Evolutionary conservation across 1,284 basidiomycete species (phyloP), one percentile per base, ranked within the genome.

Genomic region (Ustilago xerochloae): DNA sequence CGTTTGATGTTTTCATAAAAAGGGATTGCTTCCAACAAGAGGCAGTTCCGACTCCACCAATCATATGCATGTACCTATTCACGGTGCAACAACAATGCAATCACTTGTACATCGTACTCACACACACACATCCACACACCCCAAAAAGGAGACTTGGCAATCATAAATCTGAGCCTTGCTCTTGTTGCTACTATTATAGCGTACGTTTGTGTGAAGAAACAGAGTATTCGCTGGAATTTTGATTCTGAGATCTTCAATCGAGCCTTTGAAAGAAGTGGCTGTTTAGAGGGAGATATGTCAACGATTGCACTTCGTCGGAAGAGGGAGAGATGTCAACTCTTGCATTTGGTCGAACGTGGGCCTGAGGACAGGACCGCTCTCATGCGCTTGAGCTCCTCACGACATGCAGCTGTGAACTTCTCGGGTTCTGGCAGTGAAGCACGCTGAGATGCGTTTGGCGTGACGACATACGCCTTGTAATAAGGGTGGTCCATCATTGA

Each of bases 61-160:
- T 56, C 35, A 65, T 26, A 59, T 69, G 52, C 61, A 63, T 53
- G 53, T 55, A 59, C 51, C 47, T 41, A 16, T 47, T 29, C n/a
- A n/a, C n/a, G 48, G 59, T 58, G 59, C 55, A 16, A 18, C 24
- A 48, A 47, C 59, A 55, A 59, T 63, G 60, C 59, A 63, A 41
- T 59, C 48, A 26, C 45, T 60, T 69, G 66, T 69, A 69, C 66
- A 69, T 69, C 66, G 58, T 62, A 61, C 64, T 67, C 39, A 51
- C 38, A 52, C n/a, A n/a, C n/a, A n/a, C n/a, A n/a, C n/a, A n/a
- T n/a, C 35, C 41, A 28, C 47, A 36, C 29, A 22, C 57, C 53
- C 47, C 39, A 67, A 61, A 65, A 67, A 52, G 49, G 54, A 52
- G 51, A 53, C 41, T 49, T 62, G 64, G 59, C 54, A 62, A 57